Base-by-base conservation (phyloP, 1,139 yeast species). In the Yamadazyma songkhlaensis region DNA sequence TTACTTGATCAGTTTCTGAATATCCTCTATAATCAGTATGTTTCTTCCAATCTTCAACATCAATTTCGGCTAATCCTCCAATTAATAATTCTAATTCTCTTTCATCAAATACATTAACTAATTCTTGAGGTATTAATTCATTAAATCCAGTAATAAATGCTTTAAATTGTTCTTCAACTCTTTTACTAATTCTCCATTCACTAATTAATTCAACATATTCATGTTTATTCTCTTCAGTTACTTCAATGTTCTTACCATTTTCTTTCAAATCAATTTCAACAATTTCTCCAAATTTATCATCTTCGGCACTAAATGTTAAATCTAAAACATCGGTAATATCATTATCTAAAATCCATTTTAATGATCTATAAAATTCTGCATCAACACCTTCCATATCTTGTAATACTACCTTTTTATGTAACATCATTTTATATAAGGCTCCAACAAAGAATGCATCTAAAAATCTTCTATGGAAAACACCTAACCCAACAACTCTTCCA, bases 331-430 rank as follows among this genome's bases (percentile, higher is more conserved):
- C 76, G 22, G 95, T 85, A 51, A 92, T 90, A 61, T 89, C 96
- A 59, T 92, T 90, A 54, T 92, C 97, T 47, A 89, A 71, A 59
- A 89, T 87, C 98, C 98, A 92, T 57, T 88, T 88, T 64, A 92
- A 73, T 24, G 96, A 90, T 57, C 95, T 80, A 67, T 87, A 89
- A 64, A 89, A 89, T 56, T 94, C 98, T 11, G 96, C 92, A 64
- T 92, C 99, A 44, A 92, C 97, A 62, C 97, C 96, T 64, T 94
- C 98, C 96, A 92, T 86, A 67, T 92, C 99, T 61, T 88, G 96
- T 50, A 92, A 71, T 3, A 88, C 92, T 47, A 92, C 96, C 71
- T 89, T 89, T 67, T 92, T 92, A 59, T 84, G 87, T 51, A 92
- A 74, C 86, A 92, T 89, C 97, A 92, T 89, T 71, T 92, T 92